Conservation (phyloP, 2,329 filamentous ascomycete species). For the Aspergillus puulaauensis region DNA sequence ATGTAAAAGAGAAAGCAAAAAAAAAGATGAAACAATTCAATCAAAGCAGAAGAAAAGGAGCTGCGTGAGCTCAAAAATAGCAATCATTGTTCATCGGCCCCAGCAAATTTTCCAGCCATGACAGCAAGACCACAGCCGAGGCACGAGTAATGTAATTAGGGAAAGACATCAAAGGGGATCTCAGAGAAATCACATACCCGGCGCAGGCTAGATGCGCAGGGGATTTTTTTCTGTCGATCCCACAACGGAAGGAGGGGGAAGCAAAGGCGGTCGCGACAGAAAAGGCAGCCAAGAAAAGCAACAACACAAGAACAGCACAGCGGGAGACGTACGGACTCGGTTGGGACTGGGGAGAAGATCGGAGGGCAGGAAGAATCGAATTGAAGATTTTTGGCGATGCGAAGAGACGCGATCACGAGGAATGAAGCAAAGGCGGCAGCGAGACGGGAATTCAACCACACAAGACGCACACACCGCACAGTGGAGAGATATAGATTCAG, state of each 20-base stretch:
- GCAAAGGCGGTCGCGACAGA: neutral
- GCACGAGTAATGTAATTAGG: neutral
- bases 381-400: conserved; percentile 5
- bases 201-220: neutral
- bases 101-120: neutral
- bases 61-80: neutral
- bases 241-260: conserved; percentile 6
- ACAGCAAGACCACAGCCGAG: neutral
- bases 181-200: neutral
- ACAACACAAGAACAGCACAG: conserved; percentile 2
- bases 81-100: neutral
- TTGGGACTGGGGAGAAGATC: conserved; percentile 8
- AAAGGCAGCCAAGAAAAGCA: conserved; percentile 7
- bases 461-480: conserved; percentile 34
- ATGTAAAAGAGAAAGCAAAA: neutral
- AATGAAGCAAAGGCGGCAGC: conserved; percentile 20
- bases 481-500: conserved; percentile 14
- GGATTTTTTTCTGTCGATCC: neutral
- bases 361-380: neutral
- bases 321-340: conserved; percentile 14
- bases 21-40: neutral
- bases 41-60: neutral
- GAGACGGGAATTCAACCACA: conserved; percentile 26
- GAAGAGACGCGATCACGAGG: conserved; percentile 12
- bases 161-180: neutral